Conservation (phyloP, 805 yeast genomes). For the Saccharomycopsis sp. region DNA sequence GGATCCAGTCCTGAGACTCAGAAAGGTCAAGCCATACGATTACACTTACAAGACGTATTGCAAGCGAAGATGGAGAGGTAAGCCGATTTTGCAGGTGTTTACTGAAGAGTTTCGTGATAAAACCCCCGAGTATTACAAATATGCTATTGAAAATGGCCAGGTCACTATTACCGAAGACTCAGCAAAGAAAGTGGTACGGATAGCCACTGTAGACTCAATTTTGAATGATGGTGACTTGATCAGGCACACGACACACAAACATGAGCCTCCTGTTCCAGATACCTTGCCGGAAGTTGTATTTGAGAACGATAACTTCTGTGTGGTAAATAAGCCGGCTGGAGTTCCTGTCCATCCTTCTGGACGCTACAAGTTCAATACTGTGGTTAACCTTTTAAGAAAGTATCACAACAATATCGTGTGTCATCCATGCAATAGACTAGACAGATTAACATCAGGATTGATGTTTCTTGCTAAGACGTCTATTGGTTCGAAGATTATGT, state of each 20-base stretch:
- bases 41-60: slow-evolving; percentile 89
- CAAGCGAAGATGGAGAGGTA: slow-evolving; percentile 84
- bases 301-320: slow-evolving; percentile 70
- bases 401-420: slow-evolving; percentile 53
- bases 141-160: slow-evolving; percentile 51
- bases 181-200: slow-evolving; percentile 24
- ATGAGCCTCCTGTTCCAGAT: slow-evolving; percentile 78
- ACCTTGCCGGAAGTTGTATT: slow-evolving; percentile 49
- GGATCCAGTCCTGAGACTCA: slow-evolving; percentile 30
- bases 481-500: slow-evolving; percentile 69
- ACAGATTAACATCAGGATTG: slow-evolving; percentile 84
- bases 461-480: slow-evolving; percentile 87
- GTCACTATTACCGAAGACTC: slow-evolving; percentile 58
- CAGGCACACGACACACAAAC: slow-evolving; percentile 73
- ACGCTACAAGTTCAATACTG: slow-evolving; percentile 60
- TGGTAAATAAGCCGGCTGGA: slow-evolving; percentile 90
- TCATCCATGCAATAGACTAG: slow-evolving; percentile 87
- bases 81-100: slow-evolving; percentile 76
- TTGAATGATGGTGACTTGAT: slow-evolving; percentile 80
- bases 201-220: slow-evolving; percentile 57
- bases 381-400: slow-evolving; percentile 68
- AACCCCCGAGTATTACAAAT: slow-evolving; percentile 56
- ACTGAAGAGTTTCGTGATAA: slow-evolving; percentile 78
- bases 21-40: slow-evolving; percentile 78
- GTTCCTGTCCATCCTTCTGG: slow-evolving; percentile 97